phyloP scores from a whole-genome alignment of 202 grass and related monocot genomes.

The Digitaria exilis region DNA sequence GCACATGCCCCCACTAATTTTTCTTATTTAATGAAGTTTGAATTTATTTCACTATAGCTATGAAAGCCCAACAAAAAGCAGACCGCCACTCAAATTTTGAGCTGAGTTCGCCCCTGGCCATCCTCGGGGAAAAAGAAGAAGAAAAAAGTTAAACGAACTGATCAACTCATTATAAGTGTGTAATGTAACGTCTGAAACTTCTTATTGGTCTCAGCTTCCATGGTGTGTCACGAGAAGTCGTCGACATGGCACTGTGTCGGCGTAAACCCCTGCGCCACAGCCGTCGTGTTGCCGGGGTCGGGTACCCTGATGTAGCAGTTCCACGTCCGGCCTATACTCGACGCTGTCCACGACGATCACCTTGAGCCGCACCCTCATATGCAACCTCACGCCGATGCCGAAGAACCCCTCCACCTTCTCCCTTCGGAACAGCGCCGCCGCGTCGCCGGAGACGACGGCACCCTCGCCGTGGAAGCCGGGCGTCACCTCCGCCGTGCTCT shows the following conservation, averaged over 20 bases:
- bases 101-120: no score
- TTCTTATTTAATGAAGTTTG: no score
- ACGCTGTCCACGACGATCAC: constrained; percentile 44
- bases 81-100: no score
- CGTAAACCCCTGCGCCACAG: constrained; percentile 45
- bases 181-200: neutral
- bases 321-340: constrained; percentile 48
- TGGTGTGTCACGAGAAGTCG: constrained; percentile 46
- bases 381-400: constrained; percentile 53
- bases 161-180: neutral
- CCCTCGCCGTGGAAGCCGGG: constrained; percentile 23
- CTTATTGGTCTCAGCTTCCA: neutral
- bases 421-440: constrained; percentile 18
- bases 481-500: constrained; percentile 45
- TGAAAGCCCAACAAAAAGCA: no score
- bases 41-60: no score
- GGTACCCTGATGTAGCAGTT: constrained; percentile 61
- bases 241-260: constrained; percentile 52
- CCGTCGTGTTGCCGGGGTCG: constrained; percentile 45
- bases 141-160: no score
- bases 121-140: no score
- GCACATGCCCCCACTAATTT: no score
- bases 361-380: constrained; percentile 51
- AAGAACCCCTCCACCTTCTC: constrained; percentile 60
- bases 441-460: neutral